Base-by-base conservation (phyloP, 331 rosid species). In the Quercus tomentella region DNA sequence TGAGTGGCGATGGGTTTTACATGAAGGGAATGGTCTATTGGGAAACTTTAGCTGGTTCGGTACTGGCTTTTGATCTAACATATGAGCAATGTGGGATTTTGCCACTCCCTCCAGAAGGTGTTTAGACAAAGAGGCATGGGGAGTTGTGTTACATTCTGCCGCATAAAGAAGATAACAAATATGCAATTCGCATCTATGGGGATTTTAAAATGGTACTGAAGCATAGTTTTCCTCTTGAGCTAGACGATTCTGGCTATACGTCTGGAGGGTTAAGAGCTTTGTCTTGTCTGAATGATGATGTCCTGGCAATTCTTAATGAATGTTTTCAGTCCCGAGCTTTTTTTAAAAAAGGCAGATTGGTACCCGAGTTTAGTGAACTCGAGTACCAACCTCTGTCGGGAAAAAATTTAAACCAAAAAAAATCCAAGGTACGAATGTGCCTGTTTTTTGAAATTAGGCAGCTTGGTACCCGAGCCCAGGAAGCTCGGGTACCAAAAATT, bases 71-170 rank as follows among this genome's bases (percentile, higher is more conserved):
- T 12, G 70, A 79, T 79, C 8, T 85, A 75, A 70, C 4, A 25
- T 35, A 49, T 25, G 89, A 88, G 82, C 25, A 83, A 5, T 28
- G 62, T 41, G 85, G 86, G 18, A 57, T 69, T 66, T 57, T n/a
- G n/a, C n/a, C n/a, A 28, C 87, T 81, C 23, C 84, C 84, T 25
- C 15, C 30, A n/a, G 25, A 57, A 17, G 82, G 87, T 6, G 73
- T 60, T 62, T 22, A 85, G 67, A 51, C 84, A 1, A 65, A n/a
- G n/a, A 35, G 72, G 65, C 33, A 37, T 25, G 80, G 85, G 41
- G 86, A 83, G 63, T 18, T 88, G 74, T 79, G 86, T 16, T 85
- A 88, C 70, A 18, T 85, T 35, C 25, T 49, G 35, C 84, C 86
- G 12, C 35, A 6, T 20, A n/a, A 12, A 62, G 16, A 30, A 4